Conservation (phyloP, 2,329 filamentous ascomycete species). For the Fusarium veterinarium region DNA sequence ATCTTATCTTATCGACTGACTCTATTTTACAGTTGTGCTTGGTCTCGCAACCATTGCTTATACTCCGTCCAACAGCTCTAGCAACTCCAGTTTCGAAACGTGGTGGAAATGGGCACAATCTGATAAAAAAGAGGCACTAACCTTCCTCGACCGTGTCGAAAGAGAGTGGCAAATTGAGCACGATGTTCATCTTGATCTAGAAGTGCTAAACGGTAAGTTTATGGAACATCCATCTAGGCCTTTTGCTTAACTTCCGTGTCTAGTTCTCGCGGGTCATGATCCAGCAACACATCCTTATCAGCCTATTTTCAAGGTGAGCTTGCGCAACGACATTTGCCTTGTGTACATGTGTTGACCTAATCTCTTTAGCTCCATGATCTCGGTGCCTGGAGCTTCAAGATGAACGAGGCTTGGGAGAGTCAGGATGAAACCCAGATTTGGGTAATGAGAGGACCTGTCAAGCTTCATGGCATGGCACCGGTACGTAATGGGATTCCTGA, state of each 20-base stretch:
- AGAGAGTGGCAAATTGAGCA: conserved; percentile 23
- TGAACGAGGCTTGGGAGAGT: conserved; percentile 31
- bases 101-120: conserved; percentile 6
- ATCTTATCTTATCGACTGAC: neutral
- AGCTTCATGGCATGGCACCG: conserved; percentile 39
- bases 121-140: neutral
- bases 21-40: conserved; percentile 39
- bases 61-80: conserved; percentile 17
- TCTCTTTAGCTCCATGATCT: conserved; percentile 44
- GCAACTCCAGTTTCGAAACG: conserved; percentile 22
- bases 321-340: neutral
- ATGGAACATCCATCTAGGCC: too few species aligned
- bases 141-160: conserved; percentile 14
- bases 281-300: conserved; percentile 17
- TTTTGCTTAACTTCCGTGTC: conserved; percentile 3
- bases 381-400: conserved; percentile 39
- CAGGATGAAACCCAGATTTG: conserved; percentile 27
- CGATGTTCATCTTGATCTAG: conserved; percentile 48
- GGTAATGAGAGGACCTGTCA: conserved; percentile 27
- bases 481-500: conserved; percentile 26
- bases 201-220: conserved; percentile 46
- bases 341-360: conserved; percentile 5
- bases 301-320: conserved; percentile 44
- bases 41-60: conserved; percentile 46
- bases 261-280: conserved; percentile 40